Base-by-base conservation (phyloP, 768 basidiomycete genomes). In the Leccinum longicurvipes region DNA sequence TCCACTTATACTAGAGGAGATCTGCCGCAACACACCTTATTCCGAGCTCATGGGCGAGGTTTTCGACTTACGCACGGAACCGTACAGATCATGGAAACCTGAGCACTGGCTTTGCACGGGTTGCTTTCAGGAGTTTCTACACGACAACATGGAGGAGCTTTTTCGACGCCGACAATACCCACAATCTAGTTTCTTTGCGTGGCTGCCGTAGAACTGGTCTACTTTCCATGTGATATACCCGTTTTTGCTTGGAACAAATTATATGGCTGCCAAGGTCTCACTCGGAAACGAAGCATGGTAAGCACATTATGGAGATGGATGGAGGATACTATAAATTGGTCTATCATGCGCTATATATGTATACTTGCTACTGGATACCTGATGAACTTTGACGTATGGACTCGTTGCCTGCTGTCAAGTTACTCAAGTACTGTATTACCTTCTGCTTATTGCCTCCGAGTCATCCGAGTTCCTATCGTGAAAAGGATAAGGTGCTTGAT, bases 1-100 rank as follows among this genome's bases (percentile, higher is more conserved):
- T 8, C 23, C 54, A 4, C 41, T 47, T 23, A 3, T 21, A 6
- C 27, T 62, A 45, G 46, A 28, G 44, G 31, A 55, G 21, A 25
- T 63, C 17, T 63, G 53, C 14, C 54, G 27, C 12, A 31, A 24
- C n/a, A 46, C 24, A 7, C 57, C 61, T 25, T 59, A 63, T 42
- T 25, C 51, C 3, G 34, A 55, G 10, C 34, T 63, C n/a, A 36
- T 60, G 11, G 12, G 27, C 1, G 25, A 50, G 34, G 7, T 46
- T 3, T 63, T 63, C 41, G 6, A 4, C 24, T 42, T 32, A 15
- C 57, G 54, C 19, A 56, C 49, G 15, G 27, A 45, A 24, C 46
- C 31, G 17, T 62, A 56, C 23, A 12, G n/a, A 24, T 2, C 14
- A 12, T 63, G 53, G 61, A 28, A 46, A 36, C 57, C 51, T 2